Conservation (phyloP, 768 basidiomycete genomes). For the Lenzites betulinus region DNA sequence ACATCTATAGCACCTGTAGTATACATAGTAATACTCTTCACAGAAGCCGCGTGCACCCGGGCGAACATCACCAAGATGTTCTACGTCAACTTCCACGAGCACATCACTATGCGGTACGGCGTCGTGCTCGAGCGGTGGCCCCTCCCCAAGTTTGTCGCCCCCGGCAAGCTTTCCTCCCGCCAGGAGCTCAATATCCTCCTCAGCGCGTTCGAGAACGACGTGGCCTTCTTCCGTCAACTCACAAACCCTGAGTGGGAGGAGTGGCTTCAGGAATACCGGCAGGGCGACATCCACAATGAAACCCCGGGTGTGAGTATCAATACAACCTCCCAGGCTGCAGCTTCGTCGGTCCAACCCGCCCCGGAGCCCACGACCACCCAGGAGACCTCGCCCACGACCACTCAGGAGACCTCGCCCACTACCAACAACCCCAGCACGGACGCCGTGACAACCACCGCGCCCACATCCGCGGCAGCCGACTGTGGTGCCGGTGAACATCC, state of each 20-base stretch:
- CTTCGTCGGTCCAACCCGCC: background rate
- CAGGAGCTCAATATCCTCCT: conserved; percentile 19
- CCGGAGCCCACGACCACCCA: background rate
- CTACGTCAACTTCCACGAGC: conserved; percentile 26
- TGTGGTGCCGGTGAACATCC: too few species aligned
- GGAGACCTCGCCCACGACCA: background rate
- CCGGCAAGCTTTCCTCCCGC: conserved; percentile 15
- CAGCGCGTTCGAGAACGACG: conserved; percentile 23
- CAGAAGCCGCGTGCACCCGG: background rate
- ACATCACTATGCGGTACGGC: conserved; percentile 21
- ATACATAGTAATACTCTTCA: background rate
- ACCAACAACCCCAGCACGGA: background rate
- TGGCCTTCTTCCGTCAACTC: too few species aligned
- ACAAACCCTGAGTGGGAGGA: conserved; percentile 12
- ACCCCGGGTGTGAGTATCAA: background rate
- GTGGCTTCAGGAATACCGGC: conserved; percentile 6
- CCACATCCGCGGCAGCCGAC: background rate
- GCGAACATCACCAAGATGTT: conserved; percentile 16
- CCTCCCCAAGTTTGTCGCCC: conserved; percentile 20
- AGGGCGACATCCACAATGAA: too few species aligned
- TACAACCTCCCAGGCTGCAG: background rate
- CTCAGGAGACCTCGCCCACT: background rate
- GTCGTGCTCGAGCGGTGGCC: conserved; percentile 26
- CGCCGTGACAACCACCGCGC: background rate
- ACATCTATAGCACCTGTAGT: background rate